phyloP scores from a whole-genome alignment of 2,329 filamentous ascomycete species.

The Pleomassaria siparia region DNA sequence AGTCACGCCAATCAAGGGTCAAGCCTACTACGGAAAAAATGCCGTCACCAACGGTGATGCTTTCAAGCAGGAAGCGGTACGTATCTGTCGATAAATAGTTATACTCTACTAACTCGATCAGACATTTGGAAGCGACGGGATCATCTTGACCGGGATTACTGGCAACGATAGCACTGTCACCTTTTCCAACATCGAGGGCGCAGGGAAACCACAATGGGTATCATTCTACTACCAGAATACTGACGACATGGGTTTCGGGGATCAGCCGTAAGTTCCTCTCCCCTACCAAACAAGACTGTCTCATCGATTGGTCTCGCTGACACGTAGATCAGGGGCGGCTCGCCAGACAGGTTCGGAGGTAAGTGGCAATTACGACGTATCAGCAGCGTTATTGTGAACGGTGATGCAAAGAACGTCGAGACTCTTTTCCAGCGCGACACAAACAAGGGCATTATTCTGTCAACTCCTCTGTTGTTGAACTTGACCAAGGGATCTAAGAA shows the following conservation, averaged over 20 bases:
- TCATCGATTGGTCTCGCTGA: background rate
- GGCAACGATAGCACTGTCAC: constrained; percentile 59
- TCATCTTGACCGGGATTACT: constrained; percentile 56
- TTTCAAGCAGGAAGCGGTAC: constrained; percentile 56
- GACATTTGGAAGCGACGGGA: constrained; percentile 51
- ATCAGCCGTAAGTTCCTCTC: constrained; percentile 38
- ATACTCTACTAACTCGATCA: constrained; percentile 4
- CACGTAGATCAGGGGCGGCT: constrained; percentile 45
- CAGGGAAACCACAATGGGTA: constrained; percentile 57
- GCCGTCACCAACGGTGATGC: constrained; percentile 51
- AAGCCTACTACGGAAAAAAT: constrained; percentile 50
- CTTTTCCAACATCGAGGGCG: constrained; percentile 53
- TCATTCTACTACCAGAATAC: constrained; percentile 63
- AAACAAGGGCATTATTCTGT: constrained; percentile 62
- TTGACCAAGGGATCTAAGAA: constrained; percentile 60
- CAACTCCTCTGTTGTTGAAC: constrained; percentile 57
- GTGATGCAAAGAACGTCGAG: constrained; percentile 51
- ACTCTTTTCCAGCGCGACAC: constrained; percentile 58
- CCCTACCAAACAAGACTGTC: background rate
- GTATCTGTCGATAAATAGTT: background rate
- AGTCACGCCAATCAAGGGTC: constrained; percentile 51
- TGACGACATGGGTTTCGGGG: constrained; percentile 63
- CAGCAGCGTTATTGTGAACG: constrained; percentile 62
- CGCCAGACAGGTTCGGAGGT: constrained; percentile 62
- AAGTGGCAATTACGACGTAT: constrained; percentile 62